Base-by-base conservation (phyloP, 1,284 basidiomycete species). In the Leccinum fuscescens region DNA sequence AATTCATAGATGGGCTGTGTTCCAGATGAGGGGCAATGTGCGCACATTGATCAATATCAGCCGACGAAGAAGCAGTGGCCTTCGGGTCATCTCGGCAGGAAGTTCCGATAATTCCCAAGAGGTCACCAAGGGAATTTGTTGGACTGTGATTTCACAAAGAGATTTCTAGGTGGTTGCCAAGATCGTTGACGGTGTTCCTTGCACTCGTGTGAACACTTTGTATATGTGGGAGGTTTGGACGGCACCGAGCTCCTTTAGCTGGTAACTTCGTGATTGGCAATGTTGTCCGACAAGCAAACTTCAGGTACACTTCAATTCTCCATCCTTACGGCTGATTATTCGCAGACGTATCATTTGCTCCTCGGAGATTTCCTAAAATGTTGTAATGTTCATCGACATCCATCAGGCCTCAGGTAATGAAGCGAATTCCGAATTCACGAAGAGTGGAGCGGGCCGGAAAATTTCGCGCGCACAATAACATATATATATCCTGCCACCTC, bases 371-470 rank as follows among this genome's bases (percentile, higher is more conserved):
- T 20, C 15, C 14, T 9, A 37, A 37, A 3, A 17, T 31, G 12
- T 7, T 15, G 12, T 49, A 24, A 24, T 35, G 14, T 22, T 15
- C 35, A 37, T 15, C 35, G 35, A 37, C 8, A 17, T 35, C 20
- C 11, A 8, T 54, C 20, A 37, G 33, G 22, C 11, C 14, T 54
- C 20, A 37, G 35, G 22, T 8, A 24, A 20, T 5, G 17, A 54
- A 54, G 37, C 58, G 64, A 68, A 62, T 65, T 70, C 64, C 27
- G 66, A 67, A 69, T 68, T 37, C 27, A 12, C 56, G 37, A 24
- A 24, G 6, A n/a, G 35, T 54, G 53, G 14, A 37, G 14, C 11
- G 51, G 7, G 44, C 20, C 12, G 24, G 11, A 29, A 9, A 37
- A n/a, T 35, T 22, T 50, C 24, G 20, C 17, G 17, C 46, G 9